Conservation (phyloP, 2,329 filamentous ascomycete species). For the Pezicula radicicola region DNA sequence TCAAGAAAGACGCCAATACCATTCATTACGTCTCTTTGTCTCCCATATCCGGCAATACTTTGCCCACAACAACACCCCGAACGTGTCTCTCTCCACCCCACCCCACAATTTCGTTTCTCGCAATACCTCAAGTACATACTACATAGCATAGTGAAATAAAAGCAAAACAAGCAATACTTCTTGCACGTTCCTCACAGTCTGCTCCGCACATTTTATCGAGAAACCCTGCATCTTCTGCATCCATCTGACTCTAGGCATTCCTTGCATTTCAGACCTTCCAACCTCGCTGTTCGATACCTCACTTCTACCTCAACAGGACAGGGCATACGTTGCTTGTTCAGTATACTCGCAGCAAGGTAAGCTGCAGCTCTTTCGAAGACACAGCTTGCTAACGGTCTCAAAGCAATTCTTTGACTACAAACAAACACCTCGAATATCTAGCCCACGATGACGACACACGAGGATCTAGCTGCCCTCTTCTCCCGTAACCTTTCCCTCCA, state of each 20-base stretch:
- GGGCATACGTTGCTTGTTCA: conserved; percentile 16
- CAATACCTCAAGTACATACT: conserved; percentile 17
- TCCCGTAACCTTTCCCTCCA: conserved; percentile 68
- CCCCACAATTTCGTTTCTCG: conserved; percentile 23
- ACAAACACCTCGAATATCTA: conserved; percentile 31
- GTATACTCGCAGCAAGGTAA: conserved; percentile 27
- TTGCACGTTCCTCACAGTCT: conserved; percentile 27
- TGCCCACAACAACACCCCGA: too few relatives aligned
- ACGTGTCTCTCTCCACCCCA: conserved; percentile 5
- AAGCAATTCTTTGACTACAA: conserved; percentile 26
- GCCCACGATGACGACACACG: conserved; percentile 62
- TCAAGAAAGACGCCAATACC: conserved; percentile 7
- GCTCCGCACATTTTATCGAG: conserved; percentile 23
- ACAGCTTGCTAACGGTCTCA: conserved; percentile 15
- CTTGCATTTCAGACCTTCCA: conserved; percentile 15
- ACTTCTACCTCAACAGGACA: conserved; percentile 8
- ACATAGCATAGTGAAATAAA: conserved; percentile 49
- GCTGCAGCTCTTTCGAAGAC: conserved; percentile 13
- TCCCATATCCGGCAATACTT: too few relatives aligned
- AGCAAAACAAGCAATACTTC: conserved; percentile 34
- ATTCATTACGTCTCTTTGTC: conserved; percentile 2
- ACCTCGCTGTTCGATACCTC: background rate
- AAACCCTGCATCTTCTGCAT: conserved; percentile 13
- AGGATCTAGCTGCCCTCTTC: conserved; percentile 81
- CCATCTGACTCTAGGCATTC: conserved; percentile 26